Evolutionary conservation across 257 asterid genomes (phyloP), one percentile per base, ranked within the genome.

Genomic region (Lycium ferocissimum): DNA sequence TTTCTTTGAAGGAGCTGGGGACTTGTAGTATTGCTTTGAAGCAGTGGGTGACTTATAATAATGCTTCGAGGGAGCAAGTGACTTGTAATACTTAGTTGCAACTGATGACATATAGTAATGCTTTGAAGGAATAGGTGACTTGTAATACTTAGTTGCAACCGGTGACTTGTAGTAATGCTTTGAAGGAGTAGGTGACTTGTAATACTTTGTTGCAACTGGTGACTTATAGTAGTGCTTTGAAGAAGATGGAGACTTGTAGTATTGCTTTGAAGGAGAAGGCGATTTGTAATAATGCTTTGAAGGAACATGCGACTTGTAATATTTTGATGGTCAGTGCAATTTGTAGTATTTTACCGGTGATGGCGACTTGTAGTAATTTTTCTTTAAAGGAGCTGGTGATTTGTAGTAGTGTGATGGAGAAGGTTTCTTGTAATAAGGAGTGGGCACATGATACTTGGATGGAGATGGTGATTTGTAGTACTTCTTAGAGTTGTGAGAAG

Each of bases 381-480:
- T 37, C 37, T 72, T 72, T n/a, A 57, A 72, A 18, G 57, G 59
- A 1, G 12, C 7, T 47, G 81, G 40, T 10, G 81, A 20, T 1
- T 73, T 73, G 3, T 73, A 73, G 22, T 75, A 73, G 3, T 73
- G 40, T 72, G 80, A 72, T 9, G 18, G 57, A 72, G 26, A 72
- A 17, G 57, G 37, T 5, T 45, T 73, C 59, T 47, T 73, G 80
- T 73, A 73, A 10, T 10, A 73, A 9, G 59, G 40, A 45, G 59
- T 12, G 43, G 81, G 61, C 7, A 49, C 61, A 47, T 75, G 61
- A 49, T 75, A 49, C 3, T 75, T 75, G 81, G 81, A 12, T 20
- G 81, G 81, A 47, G 40, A 45, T 45, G 61, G 43, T 73, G 81
- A 73, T 0, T 73, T 73, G 61, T 73, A 20, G 3, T 73, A 47